Evolutionary conservation across 1,139 yeast genomes (phyloP).

Genomic region (Trichomonascaceae sp.): DNA sequence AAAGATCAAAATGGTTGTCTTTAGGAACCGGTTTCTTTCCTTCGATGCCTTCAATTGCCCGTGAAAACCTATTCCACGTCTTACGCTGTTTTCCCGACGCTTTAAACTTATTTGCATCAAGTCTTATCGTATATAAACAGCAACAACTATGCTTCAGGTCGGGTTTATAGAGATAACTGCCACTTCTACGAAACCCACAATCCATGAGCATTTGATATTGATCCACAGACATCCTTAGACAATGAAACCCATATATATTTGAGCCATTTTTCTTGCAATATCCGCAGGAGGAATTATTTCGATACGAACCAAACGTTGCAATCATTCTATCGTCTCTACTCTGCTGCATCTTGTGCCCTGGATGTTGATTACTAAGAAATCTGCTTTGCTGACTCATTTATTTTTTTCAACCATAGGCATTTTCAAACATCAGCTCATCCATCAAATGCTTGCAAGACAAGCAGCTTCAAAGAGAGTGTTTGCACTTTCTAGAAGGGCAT

Average conservation of each 20-base stretch:
- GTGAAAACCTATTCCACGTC: slow-evolving; percentile 47
- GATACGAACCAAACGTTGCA: slow-evolving; percentile 15
- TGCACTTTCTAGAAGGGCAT: background rate
- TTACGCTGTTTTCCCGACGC: slow-evolving; percentile 65
- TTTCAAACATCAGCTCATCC: background rate
- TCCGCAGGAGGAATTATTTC: slow-evolving; percentile 42
- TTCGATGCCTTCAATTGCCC: background rate
- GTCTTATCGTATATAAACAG: slow-evolving; percentile 72
- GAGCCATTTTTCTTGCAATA: slow-evolving; percentile 43
- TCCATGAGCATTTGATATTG: slow-evolving; percentile 63
- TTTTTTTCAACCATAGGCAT: background rate
- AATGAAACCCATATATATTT: slow-evolving; percentile 40
- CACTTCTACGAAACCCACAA: slow-evolving; percentile 75
- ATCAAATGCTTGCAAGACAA: background rate
- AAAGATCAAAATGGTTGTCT: slow-evolving; percentile 31
- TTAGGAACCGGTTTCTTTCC: slow-evolving; percentile 12
- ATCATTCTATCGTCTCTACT: slow-evolving; percentile 4
- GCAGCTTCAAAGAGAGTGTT: background rate
- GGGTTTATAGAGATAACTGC: slow-evolving; percentile 64
- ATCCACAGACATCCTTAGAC: slow-evolving; percentile 42
- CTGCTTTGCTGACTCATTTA: background rate
- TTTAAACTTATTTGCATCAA: slow-evolving; percentile 42
- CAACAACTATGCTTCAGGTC: slow-evolving; percentile 74
- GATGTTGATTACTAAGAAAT: background rate
- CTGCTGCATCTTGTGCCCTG: background rate